A percentile compares a stretch with the other conserved stretches of the same genome.
Evolutionary conservation across 208 protist species (phyloP).

Genomic region (Naegleria lovaniensis): DNA sequence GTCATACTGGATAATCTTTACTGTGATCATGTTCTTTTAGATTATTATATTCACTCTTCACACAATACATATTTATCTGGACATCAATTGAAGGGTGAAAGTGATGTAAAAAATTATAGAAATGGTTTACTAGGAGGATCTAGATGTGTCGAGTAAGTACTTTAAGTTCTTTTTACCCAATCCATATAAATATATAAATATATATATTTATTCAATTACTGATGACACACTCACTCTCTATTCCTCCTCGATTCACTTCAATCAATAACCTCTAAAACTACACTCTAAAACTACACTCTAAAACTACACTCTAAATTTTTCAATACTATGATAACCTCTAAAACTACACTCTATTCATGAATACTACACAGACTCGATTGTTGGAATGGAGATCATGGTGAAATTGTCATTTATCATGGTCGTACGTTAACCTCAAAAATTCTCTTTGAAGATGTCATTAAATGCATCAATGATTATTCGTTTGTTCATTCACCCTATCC

Average conservation of each 20-base stretch:
- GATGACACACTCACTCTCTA: too few species aligned
- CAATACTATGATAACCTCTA: too few species aligned
- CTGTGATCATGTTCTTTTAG: too few species aligned
- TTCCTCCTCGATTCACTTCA: too few species aligned
- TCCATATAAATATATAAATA: too few species aligned
- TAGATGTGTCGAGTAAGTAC: slow-evolving; percentile 49
- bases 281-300: too few species aligned
- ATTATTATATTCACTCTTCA: slow-evolving; percentile 81
- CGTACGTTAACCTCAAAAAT: slow-evolving; percentile 62
- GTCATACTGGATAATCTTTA: too few species aligned
- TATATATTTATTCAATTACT: too few species aligned
- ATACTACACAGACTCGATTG: slow-evolving; percentile 50
- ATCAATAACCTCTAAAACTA: too few species aligned
- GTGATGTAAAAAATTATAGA: slow-evolving; percentile 38
- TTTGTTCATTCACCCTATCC: slow-evolving; percentile 58
- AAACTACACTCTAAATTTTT: too few species aligned
- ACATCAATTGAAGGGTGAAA: slow-evolving; percentile 69
- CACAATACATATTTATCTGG: slow-evolving; percentile 91
- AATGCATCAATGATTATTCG: slow-evolving; percentile 48
- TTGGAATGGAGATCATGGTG: slow-evolving; percentile 62
- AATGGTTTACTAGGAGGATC: slow-evolving; percentile 41
- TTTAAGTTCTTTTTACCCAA: too few species aligned
- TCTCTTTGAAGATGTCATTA: slow-evolving; percentile 51
- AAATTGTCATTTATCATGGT: slow-evolving; percentile 67
- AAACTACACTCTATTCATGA: too few species aligned